Evolutionary conservation across 257 asterid species (phyloP).

Genomic region (Capsicum pubescens): DNA sequence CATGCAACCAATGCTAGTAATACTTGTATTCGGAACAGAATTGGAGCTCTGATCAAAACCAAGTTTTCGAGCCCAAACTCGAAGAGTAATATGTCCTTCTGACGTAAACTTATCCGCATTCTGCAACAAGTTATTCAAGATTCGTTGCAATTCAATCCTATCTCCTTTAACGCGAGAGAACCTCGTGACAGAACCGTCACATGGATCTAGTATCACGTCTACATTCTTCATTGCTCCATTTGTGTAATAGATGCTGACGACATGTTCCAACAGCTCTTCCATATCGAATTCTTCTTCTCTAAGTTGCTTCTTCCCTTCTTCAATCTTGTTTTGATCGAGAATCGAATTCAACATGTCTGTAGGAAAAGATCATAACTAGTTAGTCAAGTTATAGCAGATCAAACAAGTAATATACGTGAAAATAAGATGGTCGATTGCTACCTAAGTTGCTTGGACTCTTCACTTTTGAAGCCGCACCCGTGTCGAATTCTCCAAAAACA

Average conservation of each 20-base stretch:
- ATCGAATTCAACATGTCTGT: conserved; percentile 67
- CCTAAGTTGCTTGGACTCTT: too few species aligned
- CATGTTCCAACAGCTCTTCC: conserved; percentile 62
- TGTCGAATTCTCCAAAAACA: too few species aligned
- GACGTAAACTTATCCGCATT: conserved; percentile 83
- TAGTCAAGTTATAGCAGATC: too few species aligned
- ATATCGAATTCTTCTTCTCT: conserved; percentile 67
- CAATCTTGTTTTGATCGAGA: conserved; percentile 75
- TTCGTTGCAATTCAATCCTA: conserved; percentile 63
- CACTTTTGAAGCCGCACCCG: too few species aligned
- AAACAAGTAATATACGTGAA: too few species aligned
- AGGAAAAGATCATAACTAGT: background rate
- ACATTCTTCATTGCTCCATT: conserved; percentile 68
- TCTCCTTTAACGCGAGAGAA: conserved; percentile 63
- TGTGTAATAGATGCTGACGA: conserved; percentile 63
- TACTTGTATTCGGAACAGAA: conserved; percentile 39
- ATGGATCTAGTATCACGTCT: conserved; percentile 71
- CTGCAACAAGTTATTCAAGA: conserved; percentile 65
- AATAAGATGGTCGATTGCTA: too few species aligned
- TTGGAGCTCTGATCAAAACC: conserved; percentile 39
- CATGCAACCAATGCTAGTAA: conserved; percentile 28
- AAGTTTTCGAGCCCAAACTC: conserved; percentile 67
- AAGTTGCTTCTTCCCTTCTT: conserved; percentile 66
- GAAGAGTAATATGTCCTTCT: conserved; percentile 65
- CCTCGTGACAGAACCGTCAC: conserved; percentile 57